These are phyloP conservation scores for Globisporangium irregulare DNA, from an alignment of 352 stramenopile genomes.

Conservation along the genomic window DNA sequence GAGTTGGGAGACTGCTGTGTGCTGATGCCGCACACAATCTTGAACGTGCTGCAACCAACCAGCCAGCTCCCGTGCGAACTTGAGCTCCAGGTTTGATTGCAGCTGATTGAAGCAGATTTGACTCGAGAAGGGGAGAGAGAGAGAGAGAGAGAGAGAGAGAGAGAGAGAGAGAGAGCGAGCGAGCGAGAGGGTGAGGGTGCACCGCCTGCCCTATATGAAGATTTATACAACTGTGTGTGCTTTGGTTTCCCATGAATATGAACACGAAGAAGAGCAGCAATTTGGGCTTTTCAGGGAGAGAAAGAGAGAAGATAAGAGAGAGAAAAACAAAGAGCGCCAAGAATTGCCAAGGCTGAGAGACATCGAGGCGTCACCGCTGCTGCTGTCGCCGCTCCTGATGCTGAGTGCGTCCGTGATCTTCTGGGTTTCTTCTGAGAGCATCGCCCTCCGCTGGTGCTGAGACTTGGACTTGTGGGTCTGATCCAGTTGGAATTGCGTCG, in stretches of 20 bases:
- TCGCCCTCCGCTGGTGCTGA: neutral
- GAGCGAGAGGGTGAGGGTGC: neutral
- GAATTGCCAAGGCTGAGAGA: constrained; percentile 7
- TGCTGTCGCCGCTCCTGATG: neutral
- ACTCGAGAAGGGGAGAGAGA: neutral
- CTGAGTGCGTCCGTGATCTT: neutral
- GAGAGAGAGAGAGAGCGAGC: constrained; percentile 6
- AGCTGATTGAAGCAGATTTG: constrained; percentile 12
- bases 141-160: constrained; percentile 3
- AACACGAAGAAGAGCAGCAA: neutral
- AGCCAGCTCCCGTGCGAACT: neutral
- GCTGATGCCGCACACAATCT: neutral
- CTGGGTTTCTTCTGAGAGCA: neutral
- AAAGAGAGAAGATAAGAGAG: constrained; percentile 12
- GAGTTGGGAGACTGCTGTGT: constrained; percentile 2
- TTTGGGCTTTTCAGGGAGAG: constrained; percentile 13
- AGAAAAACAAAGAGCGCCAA: constrained; percentile 12
- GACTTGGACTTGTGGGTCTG: neutral
- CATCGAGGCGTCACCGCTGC: neutral
- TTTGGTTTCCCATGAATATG: constrained; percentile 18
- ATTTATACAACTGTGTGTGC: constrained; percentile 49
- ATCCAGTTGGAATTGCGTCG: neutral
- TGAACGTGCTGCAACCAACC: neutral
- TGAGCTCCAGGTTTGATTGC: neutral
- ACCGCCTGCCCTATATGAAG: constrained; percentile 13